phyloP scores from a whole-genome alignment of 371 early-diverging fungal species.

The Mycotypha africana region DNA sequence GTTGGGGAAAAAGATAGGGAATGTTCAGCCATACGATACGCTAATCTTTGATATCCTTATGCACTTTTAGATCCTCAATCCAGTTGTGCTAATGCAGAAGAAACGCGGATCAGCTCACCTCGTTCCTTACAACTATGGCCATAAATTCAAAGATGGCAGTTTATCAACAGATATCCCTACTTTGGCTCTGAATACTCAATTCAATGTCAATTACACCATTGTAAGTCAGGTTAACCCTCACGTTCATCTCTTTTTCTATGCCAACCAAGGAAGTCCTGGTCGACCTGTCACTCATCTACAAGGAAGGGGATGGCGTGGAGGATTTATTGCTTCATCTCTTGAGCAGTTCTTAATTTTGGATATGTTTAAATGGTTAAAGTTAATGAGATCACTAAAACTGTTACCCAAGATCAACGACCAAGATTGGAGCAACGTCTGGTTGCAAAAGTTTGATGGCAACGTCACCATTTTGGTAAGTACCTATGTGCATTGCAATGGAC shows the following conservation, averaged over 20 bases:
- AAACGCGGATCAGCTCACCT: conserved; percentile 50
- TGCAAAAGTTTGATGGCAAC: conserved; percentile 86
- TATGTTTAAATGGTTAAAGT: conserved; percentile 80
- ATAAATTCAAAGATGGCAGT: conserved; percentile 85
- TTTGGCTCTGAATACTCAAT: conserved; percentile 67
- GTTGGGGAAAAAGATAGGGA: no score
- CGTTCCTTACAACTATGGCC: conserved; percentile 74
- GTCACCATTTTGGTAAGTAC: conserved; percentile 72
- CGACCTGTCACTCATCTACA: conserved; percentile 56
- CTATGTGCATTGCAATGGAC: no score
- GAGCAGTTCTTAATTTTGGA: conserved; percentile 83
- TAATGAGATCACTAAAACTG: conserved; percentile 73
- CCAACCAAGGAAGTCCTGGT: conserved; percentile 71
- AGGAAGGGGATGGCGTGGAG: conserved; percentile 76
- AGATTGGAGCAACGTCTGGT: conserved; percentile 79
- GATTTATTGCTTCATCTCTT: conserved; percentile 73
- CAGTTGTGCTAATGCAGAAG: conserved; percentile 81
- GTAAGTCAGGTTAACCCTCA: conserved; percentile 93
- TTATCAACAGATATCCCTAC: conserved; percentile 82
- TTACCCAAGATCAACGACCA: conserved; percentile 70
- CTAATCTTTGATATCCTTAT: neutral
- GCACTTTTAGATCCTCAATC: conserved; percentile 65
- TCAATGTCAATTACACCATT: conserved; percentile 85
- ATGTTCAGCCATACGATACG: neutral
- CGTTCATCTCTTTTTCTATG: conserved; percentile 79